Evolutionary conservation across 225 moss, liverwort and hornwort genomes (phyloP).

Genomic region (Bryum argenteum): DNA sequence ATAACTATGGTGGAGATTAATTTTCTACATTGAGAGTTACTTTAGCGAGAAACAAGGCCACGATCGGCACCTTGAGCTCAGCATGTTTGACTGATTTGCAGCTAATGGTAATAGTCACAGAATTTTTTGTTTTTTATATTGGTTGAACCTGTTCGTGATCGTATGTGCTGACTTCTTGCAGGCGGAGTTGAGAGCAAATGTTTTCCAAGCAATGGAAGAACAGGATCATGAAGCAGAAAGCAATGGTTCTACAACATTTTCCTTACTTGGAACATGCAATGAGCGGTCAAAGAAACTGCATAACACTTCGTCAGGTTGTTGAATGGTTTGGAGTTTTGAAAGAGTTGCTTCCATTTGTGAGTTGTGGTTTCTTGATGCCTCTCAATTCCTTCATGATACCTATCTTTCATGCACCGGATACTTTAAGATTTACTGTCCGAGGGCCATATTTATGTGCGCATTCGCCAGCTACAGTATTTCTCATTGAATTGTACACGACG

Average conservation of each 20-base stretch:
- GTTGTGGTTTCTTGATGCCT: not conserved
- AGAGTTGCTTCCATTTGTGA: not conserved
- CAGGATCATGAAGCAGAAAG: conserved; percentile 86
- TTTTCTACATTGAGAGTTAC: no score
- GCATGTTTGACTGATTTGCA: no score
- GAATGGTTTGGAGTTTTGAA: not conserved
- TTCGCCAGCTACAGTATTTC: conserved; percentile 2
- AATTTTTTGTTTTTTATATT: no score
- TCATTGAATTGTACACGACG: conserved; percentile 22
- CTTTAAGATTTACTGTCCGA: not conserved
- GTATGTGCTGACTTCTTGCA: conserved; percentile 39
- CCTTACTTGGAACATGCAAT: conserved; percentile 88
- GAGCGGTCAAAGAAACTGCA: conserved; percentile 91
- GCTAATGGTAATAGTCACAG: no score
- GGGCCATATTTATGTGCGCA: conserved; percentile 5
- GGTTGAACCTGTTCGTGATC: no score
- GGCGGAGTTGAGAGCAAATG: conserved; percentile 95
- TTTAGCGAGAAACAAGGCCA: no score
- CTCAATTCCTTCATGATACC: not conserved
- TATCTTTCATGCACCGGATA: not conserved
- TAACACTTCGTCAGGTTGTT: conserved; percentile 78
- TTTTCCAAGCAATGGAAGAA: conserved; percentile 99
- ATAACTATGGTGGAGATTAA: no score
- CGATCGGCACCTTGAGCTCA: no score
- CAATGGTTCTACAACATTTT: conserved; percentile 77